Evolutionary conservation across 2,329 filamentous ascomycete species (phyloP).

Genomic region (Sclerotinia spermophila): DNA sequence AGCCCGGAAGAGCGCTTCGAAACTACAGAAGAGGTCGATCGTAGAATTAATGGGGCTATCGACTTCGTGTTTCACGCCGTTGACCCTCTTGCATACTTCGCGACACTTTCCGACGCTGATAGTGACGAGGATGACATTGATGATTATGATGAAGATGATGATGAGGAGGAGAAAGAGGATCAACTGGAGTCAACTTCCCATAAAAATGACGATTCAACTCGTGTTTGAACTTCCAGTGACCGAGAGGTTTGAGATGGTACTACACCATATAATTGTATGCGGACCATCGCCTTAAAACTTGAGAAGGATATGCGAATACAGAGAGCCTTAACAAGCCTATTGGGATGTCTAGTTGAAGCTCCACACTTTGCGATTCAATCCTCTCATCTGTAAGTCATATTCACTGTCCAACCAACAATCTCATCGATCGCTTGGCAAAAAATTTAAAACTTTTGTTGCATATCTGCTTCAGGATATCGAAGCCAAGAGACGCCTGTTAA

Average conservation of each 20-base stretch:
- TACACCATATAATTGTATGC: not conserved
- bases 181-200: not conserved
- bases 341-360: not conserved
- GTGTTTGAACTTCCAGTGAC: not conserved
- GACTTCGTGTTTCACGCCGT: not conserved
- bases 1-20: not conserved
- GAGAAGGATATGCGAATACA: not conserved
- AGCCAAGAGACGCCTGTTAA: not conserved
- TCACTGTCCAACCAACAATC: not conserved
- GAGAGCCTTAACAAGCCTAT: not conserved
- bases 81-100: not conserved
- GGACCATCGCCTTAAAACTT: rapidly evolving
- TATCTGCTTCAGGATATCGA: not conserved
- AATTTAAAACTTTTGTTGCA: not conserved
- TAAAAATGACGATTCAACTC: too few relatives aligned
- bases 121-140: not conserved
- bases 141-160: too few relatives aligned
- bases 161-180: too few relatives aligned
- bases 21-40: not conserved
- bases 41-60: not conserved
- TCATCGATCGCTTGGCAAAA: not conserved
- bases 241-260: not conserved
- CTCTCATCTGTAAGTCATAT: not conserved
- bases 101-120: not conserved
- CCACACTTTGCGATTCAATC: not conserved